phyloP scores from a whole-genome alignment of 352 stramenopile species.

The Pythium aphanidermatum region DNA sequence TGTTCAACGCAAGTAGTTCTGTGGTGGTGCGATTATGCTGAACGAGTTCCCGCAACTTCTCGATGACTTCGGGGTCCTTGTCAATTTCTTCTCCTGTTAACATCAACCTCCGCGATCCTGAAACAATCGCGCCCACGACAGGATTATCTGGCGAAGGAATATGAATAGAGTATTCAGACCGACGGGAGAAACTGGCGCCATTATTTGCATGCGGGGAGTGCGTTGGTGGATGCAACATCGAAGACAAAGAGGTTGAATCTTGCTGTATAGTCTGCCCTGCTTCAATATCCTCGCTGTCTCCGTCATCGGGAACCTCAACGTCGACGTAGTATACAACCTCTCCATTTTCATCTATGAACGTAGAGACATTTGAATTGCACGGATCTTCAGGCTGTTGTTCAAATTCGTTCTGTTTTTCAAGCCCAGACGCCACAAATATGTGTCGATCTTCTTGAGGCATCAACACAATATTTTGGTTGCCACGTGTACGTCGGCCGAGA shows the following conservation, averaged over 20 bases:
- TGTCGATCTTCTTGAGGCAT: too few relatives aligned
- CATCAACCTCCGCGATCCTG: too few relatives aligned
- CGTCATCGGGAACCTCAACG: slow-evolving; percentile 18
- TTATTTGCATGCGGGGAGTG: not conserved
- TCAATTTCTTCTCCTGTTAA: slow-evolving; percentile 11
- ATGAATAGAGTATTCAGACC: slow-evolving; percentile 3
- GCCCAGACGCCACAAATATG: too few relatives aligned
- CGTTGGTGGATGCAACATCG: not conserved
- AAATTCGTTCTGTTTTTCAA: slow-evolving; percentile 2
- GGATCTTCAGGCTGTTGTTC: too few relatives aligned
- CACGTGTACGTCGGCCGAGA: too few relatives aligned
- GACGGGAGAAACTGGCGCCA: not conserved
- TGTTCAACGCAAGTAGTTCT: slow-evolving; percentile 18
- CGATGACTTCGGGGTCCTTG: slow-evolving; percentile 40
- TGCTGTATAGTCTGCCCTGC: too few relatives aligned
- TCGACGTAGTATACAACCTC: slow-evolving; percentile 24
- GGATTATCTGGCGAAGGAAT: slow-evolving; percentile 3
- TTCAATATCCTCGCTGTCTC: slow-evolving; percentile 5
- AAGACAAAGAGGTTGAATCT: too few relatives aligned
- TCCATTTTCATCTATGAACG: slow-evolving; percentile 21
- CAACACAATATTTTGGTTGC: too few relatives aligned
- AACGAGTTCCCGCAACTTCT: slow-evolving; percentile 38
- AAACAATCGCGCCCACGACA: too few relatives aligned
- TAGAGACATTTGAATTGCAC: slow-evolving; percentile 2
- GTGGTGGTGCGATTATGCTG: slow-evolving; percentile 27